Conservation (phyloP, 2,329 filamentous ascomycete species). For the Ophiostoma ips region DNA sequence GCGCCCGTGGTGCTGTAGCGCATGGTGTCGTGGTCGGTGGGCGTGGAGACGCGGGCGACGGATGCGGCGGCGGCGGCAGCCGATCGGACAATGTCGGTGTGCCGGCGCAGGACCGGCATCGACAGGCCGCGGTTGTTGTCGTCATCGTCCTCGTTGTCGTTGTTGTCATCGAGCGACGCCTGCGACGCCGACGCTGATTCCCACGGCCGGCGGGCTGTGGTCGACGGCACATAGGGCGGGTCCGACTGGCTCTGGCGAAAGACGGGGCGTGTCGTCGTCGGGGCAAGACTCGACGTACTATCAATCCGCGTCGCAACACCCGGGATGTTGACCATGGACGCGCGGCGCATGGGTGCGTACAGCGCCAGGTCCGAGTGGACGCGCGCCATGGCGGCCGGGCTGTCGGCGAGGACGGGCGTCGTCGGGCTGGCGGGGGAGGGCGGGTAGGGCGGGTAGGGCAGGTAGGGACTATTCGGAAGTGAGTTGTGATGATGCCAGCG, state of each 20-base stretch:
- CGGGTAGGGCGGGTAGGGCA: too few species aligned
- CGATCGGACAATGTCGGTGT: neutral
- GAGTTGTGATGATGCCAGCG: too few species aligned
- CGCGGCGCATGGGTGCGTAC: slow-evolving; percentile 33
- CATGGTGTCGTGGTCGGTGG: slow-evolving; percentile 32
- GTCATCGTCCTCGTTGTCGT: too few species aligned
- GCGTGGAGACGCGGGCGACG: slow-evolving; percentile 27
- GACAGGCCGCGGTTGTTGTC: slow-evolving; percentile 17
- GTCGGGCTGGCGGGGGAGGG: too few species aligned
- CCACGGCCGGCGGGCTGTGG: slow-evolving; percentile 25
- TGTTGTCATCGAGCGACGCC: neutral
- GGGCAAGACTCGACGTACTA: slow-evolving; percentile 15
- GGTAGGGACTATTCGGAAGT: too few species aligned
- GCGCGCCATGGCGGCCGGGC: slow-evolving; percentile 21
- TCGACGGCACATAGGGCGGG: slow-evolving; percentile 21
- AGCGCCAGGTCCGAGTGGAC: slow-evolving; percentile 34
- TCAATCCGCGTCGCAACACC: slow-evolving; percentile 32
- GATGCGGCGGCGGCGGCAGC: neutral
- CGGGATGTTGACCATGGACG: slow-evolving; percentile 34
- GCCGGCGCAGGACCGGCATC: slow-evolving; percentile 17
- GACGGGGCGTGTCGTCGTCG: slow-evolving; percentile 17
- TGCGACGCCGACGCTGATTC: slow-evolving; percentile 18
- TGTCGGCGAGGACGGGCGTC: too few species aligned
- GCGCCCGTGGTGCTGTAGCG: slow-evolving; percentile 44
- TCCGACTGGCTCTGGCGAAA: slow-evolving; percentile 16